Base-by-base conservation (phyloP, 2,329 filamentous ascomycete species). In the Penicillium expansum region DNA sequence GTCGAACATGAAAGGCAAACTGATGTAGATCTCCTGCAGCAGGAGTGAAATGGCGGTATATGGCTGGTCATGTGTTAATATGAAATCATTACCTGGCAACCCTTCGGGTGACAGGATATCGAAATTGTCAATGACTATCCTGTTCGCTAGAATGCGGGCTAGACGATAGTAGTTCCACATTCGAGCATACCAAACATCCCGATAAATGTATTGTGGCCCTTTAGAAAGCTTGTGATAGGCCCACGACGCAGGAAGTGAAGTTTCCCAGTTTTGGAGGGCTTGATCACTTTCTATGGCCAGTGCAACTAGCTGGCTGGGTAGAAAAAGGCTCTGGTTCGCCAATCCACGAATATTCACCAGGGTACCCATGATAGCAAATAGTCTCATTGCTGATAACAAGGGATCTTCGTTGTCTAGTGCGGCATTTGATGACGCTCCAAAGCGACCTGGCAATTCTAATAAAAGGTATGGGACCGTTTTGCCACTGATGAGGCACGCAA, bases 101-200 rank as follows among this genome's bases (percentile, higher is more conserved):
- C n/a, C 18, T 32, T 18, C 9, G 11, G 29, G 22, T 13, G 22
- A 38, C 11, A 24, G 5, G 5, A 38, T 30, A 13, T 38, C 24
- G 9, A 45, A 35, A 52, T 47, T 45, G 32, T 52, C 41, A 7
- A 45, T 18, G 18, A 52, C 22, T 7, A 52, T 38, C n/a, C 33
- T 22, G 24, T 49, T 49, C 13, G 35, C 44, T 16, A 50, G 16
- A 33, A 49, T 55, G 37, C 27, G 52, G n/a, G 45, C 45, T 22
- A 55, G 29, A n/a, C 52, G 52, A 22, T 50, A 55, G 11, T 55
- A 43, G 11, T 50, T 55, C 52, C 52, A 55, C n/a, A 55, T 49
- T 30, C 32, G 37, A 42, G 52, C 44, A 33, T 37, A 30, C 52
- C 52, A 55, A 5, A 35, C 20, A 4, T 43, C 33, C 4, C 37